phyloP scores from a whole-genome alignment of 176 grass and related monocot genomes.

The Avena eriantha region DNA sequence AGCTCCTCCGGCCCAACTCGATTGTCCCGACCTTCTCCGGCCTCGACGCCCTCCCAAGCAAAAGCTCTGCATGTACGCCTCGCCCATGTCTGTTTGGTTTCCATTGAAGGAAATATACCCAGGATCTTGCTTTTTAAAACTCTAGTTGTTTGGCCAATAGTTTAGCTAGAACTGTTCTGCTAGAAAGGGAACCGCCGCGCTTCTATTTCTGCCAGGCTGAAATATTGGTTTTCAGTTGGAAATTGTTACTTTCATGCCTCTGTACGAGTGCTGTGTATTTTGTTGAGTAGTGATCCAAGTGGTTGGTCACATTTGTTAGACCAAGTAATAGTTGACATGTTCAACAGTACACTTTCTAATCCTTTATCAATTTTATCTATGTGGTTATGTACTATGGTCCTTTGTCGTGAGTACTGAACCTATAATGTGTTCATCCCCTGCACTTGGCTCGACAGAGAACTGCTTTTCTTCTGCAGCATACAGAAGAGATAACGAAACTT shows the following conservation, averaged over 20 bases:
- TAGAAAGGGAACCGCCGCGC: background rate
- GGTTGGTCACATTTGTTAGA: background rate
- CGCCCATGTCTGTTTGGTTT: background rate
- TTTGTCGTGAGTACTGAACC: background rate
- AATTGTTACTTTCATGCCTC: background rate
- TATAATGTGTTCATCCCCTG: background rate
- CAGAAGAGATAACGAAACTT: background rate
- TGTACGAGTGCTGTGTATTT: background rate
- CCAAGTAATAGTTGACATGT: too few relatives aligned
- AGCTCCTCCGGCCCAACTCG: too few relatives aligned
- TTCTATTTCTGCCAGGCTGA: conserved; percentile 17
- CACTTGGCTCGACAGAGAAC: background rate
- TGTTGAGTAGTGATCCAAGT: background rate
- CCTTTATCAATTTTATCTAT: background rate
- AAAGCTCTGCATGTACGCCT: too few relatives aligned
- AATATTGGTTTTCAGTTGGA: background rate
- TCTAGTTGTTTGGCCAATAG: background rate
- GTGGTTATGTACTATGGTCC: background rate
- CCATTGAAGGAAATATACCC: conserved; percentile 14
- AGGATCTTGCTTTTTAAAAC: conserved; percentile 6
- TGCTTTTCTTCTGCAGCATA: background rate
- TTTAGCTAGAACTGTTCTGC: background rate
- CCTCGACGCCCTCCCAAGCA: too few relatives aligned
- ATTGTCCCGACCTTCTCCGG: too few relatives aligned
- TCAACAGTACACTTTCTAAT: too few relatives aligned